Evolutionary conservation across 106 monocot genomes (phyloP), one percentile per base, ranked within the genome.

Genomic region (Platanthera zijinensis): DNA sequence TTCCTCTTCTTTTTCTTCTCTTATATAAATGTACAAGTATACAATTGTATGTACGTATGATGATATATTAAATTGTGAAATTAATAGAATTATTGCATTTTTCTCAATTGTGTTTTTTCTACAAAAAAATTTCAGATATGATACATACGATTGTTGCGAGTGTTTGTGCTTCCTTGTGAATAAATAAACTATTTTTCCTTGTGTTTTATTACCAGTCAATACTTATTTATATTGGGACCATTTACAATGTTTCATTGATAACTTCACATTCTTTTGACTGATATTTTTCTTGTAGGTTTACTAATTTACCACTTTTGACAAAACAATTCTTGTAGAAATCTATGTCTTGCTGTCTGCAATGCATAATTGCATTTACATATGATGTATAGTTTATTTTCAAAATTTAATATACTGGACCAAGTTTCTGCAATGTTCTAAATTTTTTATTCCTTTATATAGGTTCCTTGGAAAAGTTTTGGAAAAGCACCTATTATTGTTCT

Each of bases 401-500:
- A 28, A 4, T 19, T 3, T 64, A 9, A 64, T 10, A 64, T 64
- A 10, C 66, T 66, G 2, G 32, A 2, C 8, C 0, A 39, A 11
- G 10, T 66, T 68, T 15, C 48, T 70, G 45, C 15, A 39, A 46
- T 5, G 48, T 48, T 70, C 70, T 50, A 72, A 72, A 21, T 18
- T 17, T 72, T 6, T 71, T 14, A 19, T 72, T 21, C 3, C n/a
- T 51, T 51, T 19, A 39, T 80, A 47, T 74, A 97, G 97, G 97
- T 97, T 79, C 97, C 97, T 66, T 97, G 97, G 97, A 97, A 97
- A 78, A 88, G 91, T 70, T 91, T 97, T 51, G 97, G 97, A 32
- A 97, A 94, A 83, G 94, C 94, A 51, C 97, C 97, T 79, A 93
- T 97, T 47, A 75, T 97, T 80, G 39, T 39, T 39, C 39, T 39